Base-by-base conservation (phyloP, 768 basidiomycete genomes). In the Tylopilus subfusipes region DNA sequence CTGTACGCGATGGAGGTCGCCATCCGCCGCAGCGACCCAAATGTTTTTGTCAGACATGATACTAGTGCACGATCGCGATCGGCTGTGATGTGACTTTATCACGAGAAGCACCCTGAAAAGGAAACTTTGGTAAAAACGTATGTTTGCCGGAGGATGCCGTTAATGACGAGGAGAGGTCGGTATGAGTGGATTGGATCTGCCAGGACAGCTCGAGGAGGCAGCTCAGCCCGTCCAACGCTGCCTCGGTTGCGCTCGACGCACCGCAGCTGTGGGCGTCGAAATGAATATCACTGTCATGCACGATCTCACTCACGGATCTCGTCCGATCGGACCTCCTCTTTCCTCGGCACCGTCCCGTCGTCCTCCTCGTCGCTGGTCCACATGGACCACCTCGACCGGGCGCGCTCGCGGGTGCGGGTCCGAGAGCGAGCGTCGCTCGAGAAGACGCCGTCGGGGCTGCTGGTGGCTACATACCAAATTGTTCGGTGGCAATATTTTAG, bases 1-100 rank as follows among this genome's bases (percentile, higher is more conserved):
- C 72, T 75, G 78, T 36, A 97, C 84, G 46, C 88, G 78, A n/a
- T 72, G 72, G 31, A 95, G 70, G 73, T 97, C 89, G 40, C 94
- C 94, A 65, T 97, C 94, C 43, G 84, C 88, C 0, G 94, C 90
- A 42, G 94, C 94, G 33, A 97, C 82, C 94, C 94, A 97, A 42
- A 97, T 86, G 72, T 95, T 95, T 67, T 81, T 71, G 43, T 46
- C 61, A 48, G 59, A 19, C 73, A 71, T 75, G 68, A 67, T 49
- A 16, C 13, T 8, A n/a, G 38, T 9, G 8, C 44, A 45, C 14
- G 52, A 68, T 65, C 61, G 58, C 58, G 58, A 60, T 65, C 56
- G 60, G 42, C 52, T 29, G 24, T 8, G 43, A n/a, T 25, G 33
- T n/a, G 49, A 21, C 42, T 40, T 56, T 65, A 56, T 60, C 53